Conservation (phyloP, 208 protist species). For the Naegleria lovaniensis region DNA sequence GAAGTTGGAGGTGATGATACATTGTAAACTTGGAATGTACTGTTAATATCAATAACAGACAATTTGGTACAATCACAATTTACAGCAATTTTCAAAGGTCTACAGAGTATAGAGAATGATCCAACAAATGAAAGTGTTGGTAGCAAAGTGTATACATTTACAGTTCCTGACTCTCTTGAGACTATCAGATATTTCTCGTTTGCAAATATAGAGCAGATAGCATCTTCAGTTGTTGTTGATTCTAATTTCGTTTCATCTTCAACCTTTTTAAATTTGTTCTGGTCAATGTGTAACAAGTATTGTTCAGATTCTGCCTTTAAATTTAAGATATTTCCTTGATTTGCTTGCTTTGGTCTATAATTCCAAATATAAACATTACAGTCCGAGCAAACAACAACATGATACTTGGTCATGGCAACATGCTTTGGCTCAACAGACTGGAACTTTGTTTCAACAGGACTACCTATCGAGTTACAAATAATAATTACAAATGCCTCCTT, state of each 20-base stretch:
- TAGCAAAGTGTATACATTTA: conserved; percentile 74
- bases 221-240: conserved; percentile 63
- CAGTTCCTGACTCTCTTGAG: conserved; percentile 70
- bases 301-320: conserved; percentile 49
- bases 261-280: conserved; percentile 49
- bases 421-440: conserved; percentile 76
- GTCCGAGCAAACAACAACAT: conserved; percentile 78
- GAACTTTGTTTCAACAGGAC: conserved; percentile 79
- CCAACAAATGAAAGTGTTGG: not conserved
- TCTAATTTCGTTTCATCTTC: conserved; percentile 39
- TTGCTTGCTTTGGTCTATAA: conserved; percentile 64
- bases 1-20: conserved; percentile 44
- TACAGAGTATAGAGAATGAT: conserved; percentile 55
- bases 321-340: not conserved
- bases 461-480: conserved; percentile 84
- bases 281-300: conserved; percentile 80
- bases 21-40: conserved; percentile 60
- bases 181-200: conserved; percentile 70
- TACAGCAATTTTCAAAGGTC: conserved; percentile 66
- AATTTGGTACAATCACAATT: conserved; percentile 82
- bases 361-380: conserved; percentile 89
- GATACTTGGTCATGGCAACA: conserved; percentile 74
- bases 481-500: conserved; percentile 25
- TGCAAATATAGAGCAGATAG: conserved; percentile 74
- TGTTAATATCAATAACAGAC: conserved; percentile 77